Percentiles rank a stretch among this genome's conserved stretches.
phyloP scores from a whole-genome alignment of 2,329 filamentous ascomycete genomes.

The Scleromitrula shiraiana region DNA sequence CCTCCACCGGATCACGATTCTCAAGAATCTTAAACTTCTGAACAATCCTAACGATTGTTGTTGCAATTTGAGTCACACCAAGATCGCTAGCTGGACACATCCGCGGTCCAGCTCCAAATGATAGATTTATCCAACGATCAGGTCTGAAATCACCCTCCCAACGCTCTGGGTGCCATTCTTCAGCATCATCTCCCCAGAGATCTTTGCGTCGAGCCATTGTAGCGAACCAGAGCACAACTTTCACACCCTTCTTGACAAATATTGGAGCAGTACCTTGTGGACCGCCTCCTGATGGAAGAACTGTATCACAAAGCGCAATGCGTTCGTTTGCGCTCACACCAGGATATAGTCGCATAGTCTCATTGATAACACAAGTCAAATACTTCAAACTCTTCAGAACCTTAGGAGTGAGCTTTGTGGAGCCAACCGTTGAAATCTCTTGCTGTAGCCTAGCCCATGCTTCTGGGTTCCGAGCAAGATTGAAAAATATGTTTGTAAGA shows the following conservation, averaged over 20 bases:
- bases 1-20: background rate
- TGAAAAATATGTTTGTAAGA: background rate
- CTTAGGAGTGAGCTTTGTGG: background rate
- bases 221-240: background rate
- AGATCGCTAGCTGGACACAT: conserved; percentile 2
- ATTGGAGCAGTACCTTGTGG: background rate
- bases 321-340: background rate
- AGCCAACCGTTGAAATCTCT: background rate
- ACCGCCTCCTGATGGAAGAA: background rate
- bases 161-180: background rate
- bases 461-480: background rate
- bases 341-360: conserved; percentile 58
- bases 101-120: background rate
- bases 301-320: background rate
- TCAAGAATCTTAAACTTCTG: background rate
- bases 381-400: background rate
- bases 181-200: background rate
- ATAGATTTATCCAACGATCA: conserved; percentile 2
- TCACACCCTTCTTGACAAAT: background rate
- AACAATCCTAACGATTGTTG: background rate
- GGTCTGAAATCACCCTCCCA: background rate
- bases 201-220: background rate
- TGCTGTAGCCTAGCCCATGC: background rate
- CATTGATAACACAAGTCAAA: conserved; percentile 43
- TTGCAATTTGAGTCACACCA: background rate